Conservation (phyloP, 257 asterid species). For the Dorcoceras hygrometricum region DNA sequence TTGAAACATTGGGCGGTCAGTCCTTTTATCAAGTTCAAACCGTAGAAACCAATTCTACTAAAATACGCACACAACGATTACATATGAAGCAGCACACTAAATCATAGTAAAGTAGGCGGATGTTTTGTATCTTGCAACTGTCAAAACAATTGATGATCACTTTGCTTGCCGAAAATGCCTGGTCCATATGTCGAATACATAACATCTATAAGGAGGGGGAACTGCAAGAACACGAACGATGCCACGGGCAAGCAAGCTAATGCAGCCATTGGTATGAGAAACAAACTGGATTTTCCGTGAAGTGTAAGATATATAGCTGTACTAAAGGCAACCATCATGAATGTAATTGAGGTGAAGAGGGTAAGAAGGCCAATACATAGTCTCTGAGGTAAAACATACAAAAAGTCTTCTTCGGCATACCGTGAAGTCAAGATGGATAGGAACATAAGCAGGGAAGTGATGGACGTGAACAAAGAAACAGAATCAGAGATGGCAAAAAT, state of each 20-base stretch:
- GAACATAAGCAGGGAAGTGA: conserved; percentile 12
- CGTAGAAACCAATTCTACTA: no score
- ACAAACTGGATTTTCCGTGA: neutral
- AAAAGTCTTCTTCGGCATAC: neutral
- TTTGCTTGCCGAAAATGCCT: neutral
- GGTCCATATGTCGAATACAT: conserved; percentile 12
- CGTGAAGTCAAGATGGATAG: conserved; percentile 17
- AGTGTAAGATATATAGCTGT: neutral
- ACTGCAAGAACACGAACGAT: neutral
- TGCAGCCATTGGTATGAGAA: neutral
- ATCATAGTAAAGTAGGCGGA: no score
- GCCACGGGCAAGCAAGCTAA: neutral
- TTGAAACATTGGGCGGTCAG: no score
- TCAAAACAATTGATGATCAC: neutral
- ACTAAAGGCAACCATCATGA: conserved; percentile 5
- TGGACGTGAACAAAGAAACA: conserved; percentile 6
- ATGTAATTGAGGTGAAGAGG: conserved; percentile 13
- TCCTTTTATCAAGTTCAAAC: no score
- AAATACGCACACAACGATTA: no score
- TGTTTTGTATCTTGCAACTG: no score
- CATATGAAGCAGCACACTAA: no score
- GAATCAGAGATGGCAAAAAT: conserved; percentile 3
- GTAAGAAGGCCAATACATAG: neutral
- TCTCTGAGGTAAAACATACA: neutral
- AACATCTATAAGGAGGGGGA: neutral